Evolutionary conservation across 352 stramenopile genomes (phyloP).

Genomic region (Globisporangium polare): DNA sequence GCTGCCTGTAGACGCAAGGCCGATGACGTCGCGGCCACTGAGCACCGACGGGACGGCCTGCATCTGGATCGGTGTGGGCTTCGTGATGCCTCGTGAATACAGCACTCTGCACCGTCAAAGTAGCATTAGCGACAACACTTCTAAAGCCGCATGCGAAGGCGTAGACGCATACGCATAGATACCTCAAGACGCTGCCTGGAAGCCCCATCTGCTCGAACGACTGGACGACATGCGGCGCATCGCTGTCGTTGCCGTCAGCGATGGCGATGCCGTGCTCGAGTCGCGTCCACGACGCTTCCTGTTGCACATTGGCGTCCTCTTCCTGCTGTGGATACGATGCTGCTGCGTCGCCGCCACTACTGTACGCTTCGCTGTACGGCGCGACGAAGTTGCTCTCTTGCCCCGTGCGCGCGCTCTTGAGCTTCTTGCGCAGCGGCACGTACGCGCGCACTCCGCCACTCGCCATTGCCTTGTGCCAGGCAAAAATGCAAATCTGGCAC

Average conservation of each 20-base stretch:
- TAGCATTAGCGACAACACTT: too few relatives aligned
- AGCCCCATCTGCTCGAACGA: conserved; percentile 38
- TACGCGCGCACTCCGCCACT: conserved; percentile 22
- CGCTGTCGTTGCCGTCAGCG: conserved; percentile 19
- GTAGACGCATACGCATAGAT: too few relatives aligned
- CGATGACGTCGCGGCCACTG: conserved; percentile 89
- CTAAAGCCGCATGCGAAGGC: too few relatives aligned
- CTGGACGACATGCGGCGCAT: conserved; percentile 24
- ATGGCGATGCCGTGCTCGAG: conserved; percentile 50
- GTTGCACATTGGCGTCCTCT: conserved; percentile 1
- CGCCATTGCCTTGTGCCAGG: conserved; percentile 7
- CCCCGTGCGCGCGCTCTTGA: conserved; percentile 8
- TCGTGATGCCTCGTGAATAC: conserved; percentile 44
- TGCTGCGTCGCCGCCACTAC: background rate
- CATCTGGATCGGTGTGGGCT: conserved; percentile 97
- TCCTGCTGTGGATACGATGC: background rate
- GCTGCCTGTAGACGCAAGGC: conserved; percentile 91
- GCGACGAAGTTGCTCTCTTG: conserved; percentile 3
- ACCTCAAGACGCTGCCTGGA: conserved; percentile 20
- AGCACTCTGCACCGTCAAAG: conserved; percentile 21
- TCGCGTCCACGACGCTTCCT: conserved; percentile 46
- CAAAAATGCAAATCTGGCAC: background rate
- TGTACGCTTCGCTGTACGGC: background rate
- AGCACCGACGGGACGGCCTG: conserved; percentile 87
- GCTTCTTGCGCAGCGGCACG: conserved; percentile 38